phyloP scores from a whole-genome alignment of 2,329 filamentous ascomycete species.

The Tolypocladium inflatum region DNA sequence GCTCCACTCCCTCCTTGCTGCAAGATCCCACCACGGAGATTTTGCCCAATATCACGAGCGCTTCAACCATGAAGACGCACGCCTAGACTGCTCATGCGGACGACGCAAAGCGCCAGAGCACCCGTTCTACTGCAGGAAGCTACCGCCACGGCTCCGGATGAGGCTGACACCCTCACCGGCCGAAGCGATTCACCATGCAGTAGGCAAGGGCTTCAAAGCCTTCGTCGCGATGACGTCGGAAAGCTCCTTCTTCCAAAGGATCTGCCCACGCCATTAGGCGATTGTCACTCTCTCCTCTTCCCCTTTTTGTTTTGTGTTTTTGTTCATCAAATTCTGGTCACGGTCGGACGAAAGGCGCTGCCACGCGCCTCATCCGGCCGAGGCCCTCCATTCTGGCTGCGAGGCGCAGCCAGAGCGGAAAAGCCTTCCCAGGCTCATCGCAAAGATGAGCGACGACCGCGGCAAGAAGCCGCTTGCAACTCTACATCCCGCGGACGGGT shows the following conservation, averaged over 20 bases:
- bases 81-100: constrained; percentile 1
- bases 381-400: no score
- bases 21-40: constrained; percentile 3
- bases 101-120: constrained; percentile 1
- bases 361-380: no score
- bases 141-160: neutral
- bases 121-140: constrained; percentile 3
- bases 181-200: neutral
- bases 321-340: neutral
- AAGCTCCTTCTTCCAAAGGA: neutral
- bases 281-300: neutral
- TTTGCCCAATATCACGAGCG: no score
- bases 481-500: no score
- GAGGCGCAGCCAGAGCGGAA: no score
- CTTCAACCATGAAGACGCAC: constrained; percentile 1
- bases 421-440: no score
- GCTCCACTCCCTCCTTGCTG: neutral
- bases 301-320: neutral
- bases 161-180: neutral
- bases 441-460: no score
- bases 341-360: no score
- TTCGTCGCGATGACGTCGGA: neutral
- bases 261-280: neutral
- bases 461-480: no score
- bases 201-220: neutral